Evolutionary conservation across 208 protist genomes (phyloP), one percentile per base, ranked within the genome.

Genomic region (Leishmania guyanensis): DNA sequence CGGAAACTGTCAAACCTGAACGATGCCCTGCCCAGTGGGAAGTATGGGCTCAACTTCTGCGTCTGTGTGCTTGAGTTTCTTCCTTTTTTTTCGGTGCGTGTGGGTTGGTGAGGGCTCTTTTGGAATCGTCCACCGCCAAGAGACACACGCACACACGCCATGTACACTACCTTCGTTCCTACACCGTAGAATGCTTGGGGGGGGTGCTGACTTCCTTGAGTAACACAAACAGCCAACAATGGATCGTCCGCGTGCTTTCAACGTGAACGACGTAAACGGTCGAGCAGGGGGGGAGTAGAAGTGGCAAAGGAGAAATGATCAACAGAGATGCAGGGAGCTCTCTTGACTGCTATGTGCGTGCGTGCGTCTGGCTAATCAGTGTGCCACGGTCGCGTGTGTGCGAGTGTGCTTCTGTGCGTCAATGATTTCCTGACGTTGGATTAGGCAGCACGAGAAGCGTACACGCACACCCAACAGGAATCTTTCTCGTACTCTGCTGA

Each of bases 151-250:
- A 77, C 73, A 43, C 73, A 77, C 39, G 29, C 53, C 5, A 73
- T 73, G 69, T 73, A 73, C 69, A 73, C 69, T 73, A 73, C 26
- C 16, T 54, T 73, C 53, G 46, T 17, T 22, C 46, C 43, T 46
- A 46, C 43, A 46, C 43, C 6, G 43, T 29, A 9, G 43, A n/a
- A 12, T 73, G 26, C 69, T 9, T 46, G 26, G 43, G 22, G 10
- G 33, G 43, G 26, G 69, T 53, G 46, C 46, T 29, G 22, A 33
- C 69, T 29, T 43, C 29, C 2, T 17, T 12, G 69, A 73, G 26
- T 68, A 12, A 12, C 33, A 43, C 64, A 69, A 12, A 43, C 12
- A n/a, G 3, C 14, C 33, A 69, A 43, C 33, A 46, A 3, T 46
- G 43, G 64, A 51, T 1, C 43, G n/a, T 33, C 46, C 26, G 12